Conservation (phyloP, 2,329 filamentous ascomycete genomes). For the Macroventuria anomochaeta region DNA sequence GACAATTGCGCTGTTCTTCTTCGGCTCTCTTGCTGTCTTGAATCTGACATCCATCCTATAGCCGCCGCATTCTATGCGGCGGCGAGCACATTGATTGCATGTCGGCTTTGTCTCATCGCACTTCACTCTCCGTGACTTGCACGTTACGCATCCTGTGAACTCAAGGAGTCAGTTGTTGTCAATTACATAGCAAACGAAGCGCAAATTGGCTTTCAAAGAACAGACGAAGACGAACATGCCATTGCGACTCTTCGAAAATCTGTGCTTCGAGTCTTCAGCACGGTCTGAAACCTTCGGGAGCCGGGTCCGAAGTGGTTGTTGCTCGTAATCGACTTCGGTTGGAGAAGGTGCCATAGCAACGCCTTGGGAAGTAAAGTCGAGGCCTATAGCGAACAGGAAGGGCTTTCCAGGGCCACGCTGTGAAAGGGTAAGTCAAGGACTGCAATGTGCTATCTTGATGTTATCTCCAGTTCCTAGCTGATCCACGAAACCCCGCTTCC, state of each 20-base stretch:
- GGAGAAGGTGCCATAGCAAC: conserved; percentile 9
- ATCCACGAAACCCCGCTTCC: conserved; percentile 13
- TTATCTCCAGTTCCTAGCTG: conserved; percentile 10
- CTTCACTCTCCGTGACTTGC: conserved; percentile 73
- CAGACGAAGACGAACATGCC: conserved; percentile 18
- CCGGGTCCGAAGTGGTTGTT: conserved; percentile 1
- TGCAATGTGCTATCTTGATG: conserved; percentile 6
- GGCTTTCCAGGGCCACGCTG: background rate
- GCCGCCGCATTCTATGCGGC: conserved; percentile 69
- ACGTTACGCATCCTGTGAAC: conserved; percentile 69
- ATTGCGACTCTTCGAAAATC: conserved; percentile 18
- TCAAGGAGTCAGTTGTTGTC: conserved; percentile 12
- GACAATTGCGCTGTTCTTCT: conserved; percentile 32
- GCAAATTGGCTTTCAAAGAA: background rate
- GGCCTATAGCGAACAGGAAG: background rate
- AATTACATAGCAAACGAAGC: background rate
- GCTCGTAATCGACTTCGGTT: background rate
- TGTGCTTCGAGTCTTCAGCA: conserved; percentile 18
- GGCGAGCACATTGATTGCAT: conserved; percentile 69
- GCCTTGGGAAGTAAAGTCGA: background rate
- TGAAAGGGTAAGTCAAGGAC: background rate
- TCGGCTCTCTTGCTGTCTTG: conserved; percentile 44
- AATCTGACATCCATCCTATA: conserved; percentile 77
- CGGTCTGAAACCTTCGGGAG: conserved; percentile 1
- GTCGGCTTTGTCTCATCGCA: conserved; percentile 74